Conservation (phyloP, 768 basidiomycete species). For the Heimioporus sp. region DNA sequence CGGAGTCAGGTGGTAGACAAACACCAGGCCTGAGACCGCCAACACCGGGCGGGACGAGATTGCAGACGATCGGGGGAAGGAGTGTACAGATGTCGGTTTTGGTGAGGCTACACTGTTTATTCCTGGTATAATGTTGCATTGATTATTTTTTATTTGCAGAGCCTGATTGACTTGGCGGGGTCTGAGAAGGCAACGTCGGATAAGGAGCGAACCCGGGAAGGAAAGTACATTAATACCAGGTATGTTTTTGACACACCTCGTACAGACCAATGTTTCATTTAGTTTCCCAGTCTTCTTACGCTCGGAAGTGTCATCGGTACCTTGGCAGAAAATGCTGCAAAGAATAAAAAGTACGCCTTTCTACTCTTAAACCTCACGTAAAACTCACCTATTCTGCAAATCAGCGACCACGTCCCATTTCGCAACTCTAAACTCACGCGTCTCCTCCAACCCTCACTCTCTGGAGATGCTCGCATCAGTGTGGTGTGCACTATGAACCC, state of each 20-base stretch:
- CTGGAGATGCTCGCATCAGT: constrained; percentile 93
- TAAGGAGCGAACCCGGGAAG: constrained; percentile 94
- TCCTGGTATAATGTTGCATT: background rate
- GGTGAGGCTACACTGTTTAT: constrained; percentile 36
- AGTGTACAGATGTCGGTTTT: constrained; percentile 77
- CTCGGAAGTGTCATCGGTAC: constrained; percentile 92
- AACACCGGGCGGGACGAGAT: constrained; percentile 57
- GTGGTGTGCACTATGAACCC: constrained; percentile 97
- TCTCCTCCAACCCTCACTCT: constrained; percentile 90
- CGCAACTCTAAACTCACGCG: constrained; percentile 95
- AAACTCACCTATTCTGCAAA: background rate
- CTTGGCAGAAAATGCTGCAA: constrained; percentile 82
- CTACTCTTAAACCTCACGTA: background rate
- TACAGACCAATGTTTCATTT: background rate
- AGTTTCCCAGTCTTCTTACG: constrained; percentile 67
- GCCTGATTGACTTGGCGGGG: constrained; percentile 93
- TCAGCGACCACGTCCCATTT: constrained; percentile 87
- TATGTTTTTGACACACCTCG: constrained; percentile 18
- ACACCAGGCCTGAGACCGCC: constrained; percentile 54
- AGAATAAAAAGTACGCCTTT: constrained; percentile 58
- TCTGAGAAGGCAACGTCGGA: constrained; percentile 95
- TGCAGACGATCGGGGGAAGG: constrained; percentile 76
- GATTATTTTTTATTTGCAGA: constrained; percentile 41
- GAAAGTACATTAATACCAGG: constrained; percentile 95
- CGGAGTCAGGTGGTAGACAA: constrained; percentile 38